Conservation (phyloP, 805 yeast genomes). For the Pichia phayaonensis region DNA sequence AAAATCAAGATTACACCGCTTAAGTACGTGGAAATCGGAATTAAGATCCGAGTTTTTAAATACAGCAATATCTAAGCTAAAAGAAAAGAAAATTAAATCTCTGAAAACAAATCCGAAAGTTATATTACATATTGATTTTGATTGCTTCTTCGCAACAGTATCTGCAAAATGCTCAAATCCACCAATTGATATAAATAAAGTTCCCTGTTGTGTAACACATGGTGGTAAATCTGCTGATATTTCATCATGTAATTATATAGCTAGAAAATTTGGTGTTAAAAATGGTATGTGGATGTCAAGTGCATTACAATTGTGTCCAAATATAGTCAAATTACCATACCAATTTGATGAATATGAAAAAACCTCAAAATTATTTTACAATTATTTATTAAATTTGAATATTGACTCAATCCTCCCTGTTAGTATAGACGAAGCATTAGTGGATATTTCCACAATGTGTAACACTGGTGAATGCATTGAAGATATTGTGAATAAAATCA, state of each 20-base stretch:
- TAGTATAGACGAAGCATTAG: conserved; percentile 86
- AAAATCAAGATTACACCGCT: conserved; percentile 79
- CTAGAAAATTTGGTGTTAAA: conserved; percentile 65
- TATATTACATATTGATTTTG: conserved; percentile 83
- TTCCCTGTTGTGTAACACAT: conserved; percentile 58
- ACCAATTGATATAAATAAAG: conserved; percentile 39
- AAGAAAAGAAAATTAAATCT: conserved; percentile 7
- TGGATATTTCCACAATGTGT: conserved; percentile 43
- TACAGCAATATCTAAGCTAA: conserved; percentile 30
- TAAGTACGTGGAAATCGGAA: conserved; percentile 80
- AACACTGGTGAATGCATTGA: conserved; percentile 13
- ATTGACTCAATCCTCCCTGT: conserved; percentile 64
- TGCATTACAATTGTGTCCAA: conserved; percentile 58
- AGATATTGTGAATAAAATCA: conserved; percentile 29
- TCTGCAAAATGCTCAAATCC: conserved; percentile 51
- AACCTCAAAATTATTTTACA: conserved; percentile 58
- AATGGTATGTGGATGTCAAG: conserved; percentile 87
- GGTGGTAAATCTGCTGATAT: conserved; percentile 64
- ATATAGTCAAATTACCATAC: conserved; percentile 55
- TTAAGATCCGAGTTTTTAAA: conserved; percentile 53
- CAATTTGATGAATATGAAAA: conserved; percentile 68
- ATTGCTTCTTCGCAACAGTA: conserved; percentile 87
- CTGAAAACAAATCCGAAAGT: conserved; percentile 17
- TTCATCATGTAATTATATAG: conserved; percentile 88
- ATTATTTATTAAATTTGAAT: conserved; percentile 39